Percentiles rank a stretch among this genome's conserved stretches.
phyloP scores from a whole-genome alignment of 2,329 filamentous ascomycete genomes.

The Aspergillus novoparasiticus region DNA sequence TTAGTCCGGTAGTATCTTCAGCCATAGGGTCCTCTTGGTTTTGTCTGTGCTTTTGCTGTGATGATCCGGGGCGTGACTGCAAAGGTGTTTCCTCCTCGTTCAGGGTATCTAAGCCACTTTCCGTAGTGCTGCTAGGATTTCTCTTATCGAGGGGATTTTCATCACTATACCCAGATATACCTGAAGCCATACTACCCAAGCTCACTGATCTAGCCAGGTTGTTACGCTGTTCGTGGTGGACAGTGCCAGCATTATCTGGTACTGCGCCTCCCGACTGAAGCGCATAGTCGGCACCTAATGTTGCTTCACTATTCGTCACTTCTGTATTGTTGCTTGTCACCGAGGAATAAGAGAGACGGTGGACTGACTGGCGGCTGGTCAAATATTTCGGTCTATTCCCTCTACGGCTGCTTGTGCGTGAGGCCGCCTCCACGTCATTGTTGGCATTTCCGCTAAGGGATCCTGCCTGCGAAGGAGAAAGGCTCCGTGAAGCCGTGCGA shows the following conservation, averaged over 20 bases:
- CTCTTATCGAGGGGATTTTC: slow-evolving; percentile 48
- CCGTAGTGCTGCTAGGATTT: slow-evolving; percentile 43
- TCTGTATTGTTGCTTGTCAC: slow-evolving; percentile 60
- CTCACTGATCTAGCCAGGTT: slow-evolving; percentile 75
- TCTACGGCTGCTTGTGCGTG: slow-evolving; percentile 30
- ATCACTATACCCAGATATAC: slow-evolving; percentile 59
- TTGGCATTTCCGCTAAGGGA: slow-evolving; percentile 31
- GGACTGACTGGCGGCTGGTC: slow-evolving; percentile 57
- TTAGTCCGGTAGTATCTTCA: slow-evolving; percentile 54
- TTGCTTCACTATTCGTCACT: slow-evolving; percentile 68
- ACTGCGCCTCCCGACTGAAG: slow-evolving; percentile 78
- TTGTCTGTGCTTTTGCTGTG: slow-evolving; percentile 20
- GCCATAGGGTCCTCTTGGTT: slow-evolving; percentile 36
- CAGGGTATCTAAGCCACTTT: slow-evolving; percentile 58
- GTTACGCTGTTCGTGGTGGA: slow-evolving; percentile 35
- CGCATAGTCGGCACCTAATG: slow-evolving; percentile 76
- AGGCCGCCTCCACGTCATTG: slow-evolving; percentile 25
- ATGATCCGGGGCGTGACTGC: slow-evolving; percentile 42
- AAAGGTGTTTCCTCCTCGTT: slow-evolving; percentile 58
- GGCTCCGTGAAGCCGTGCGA: slow-evolving; percentile 28
- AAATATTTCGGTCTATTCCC: slow-evolving; percentile 58
- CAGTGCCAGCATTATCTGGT: slow-evolving; percentile 45
- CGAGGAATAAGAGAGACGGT: slow-evolving; percentile 62
- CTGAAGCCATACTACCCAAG: slow-evolving; percentile 86
- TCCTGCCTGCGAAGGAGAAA: slow-evolving; percentile 30